A percentile compares a stretch with the other conserved stretches of the same genome.
These are phyloP conservation scores for Leccinellum albellum DNA, from an alignment of 768 basidiomycete species.

Conservation along the genomic window DNA sequence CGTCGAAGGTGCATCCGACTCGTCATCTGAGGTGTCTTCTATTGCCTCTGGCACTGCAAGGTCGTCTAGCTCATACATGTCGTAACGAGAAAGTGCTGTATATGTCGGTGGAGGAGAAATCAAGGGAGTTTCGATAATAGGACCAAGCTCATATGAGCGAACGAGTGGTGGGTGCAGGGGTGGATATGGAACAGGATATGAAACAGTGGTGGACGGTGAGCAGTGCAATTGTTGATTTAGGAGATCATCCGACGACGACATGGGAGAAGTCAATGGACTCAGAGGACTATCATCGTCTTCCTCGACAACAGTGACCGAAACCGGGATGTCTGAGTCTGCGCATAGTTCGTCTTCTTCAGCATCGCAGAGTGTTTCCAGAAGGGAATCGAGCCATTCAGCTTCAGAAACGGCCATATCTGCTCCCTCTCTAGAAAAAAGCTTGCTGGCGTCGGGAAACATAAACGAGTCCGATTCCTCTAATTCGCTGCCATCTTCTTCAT, in stretches of 20 bases:
- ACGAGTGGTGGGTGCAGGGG: conserved; percentile 56
- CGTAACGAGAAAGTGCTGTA: conserved; percentile 62
- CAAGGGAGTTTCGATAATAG: conserved; percentile 40
- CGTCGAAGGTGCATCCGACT: conserved; percentile 67
- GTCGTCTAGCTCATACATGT: conserved; percentile 62
- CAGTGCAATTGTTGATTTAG: conserved; percentile 48
- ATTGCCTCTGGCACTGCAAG: conserved; percentile 74
- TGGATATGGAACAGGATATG: conserved; percentile 68
- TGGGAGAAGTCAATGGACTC: conserved; percentile 65
- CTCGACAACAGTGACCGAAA: conserved; percentile 48
- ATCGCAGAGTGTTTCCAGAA: conserved; percentile 70
- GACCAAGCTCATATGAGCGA: conserved; percentile 48
- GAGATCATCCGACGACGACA: conserved; percentile 77
- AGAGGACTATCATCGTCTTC: conserved; percentile 56
- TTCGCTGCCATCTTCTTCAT: conserved; percentile 44
- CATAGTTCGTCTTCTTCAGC: conserved; percentile 63
- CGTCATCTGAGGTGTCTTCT: conserved; percentile 83
- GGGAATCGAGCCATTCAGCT: conserved; percentile 77
- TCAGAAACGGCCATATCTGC: conserved; percentile 50
- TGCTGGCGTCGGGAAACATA: conserved; percentile 76
- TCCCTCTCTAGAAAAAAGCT: conserved; percentile 39
- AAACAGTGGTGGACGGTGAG: conserved; percentile 43
- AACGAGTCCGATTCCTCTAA: conserved; percentile 58
- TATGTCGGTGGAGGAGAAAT: conserved; percentile 34
- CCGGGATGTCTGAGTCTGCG: conserved; percentile 42